Evolutionary conservation across 2,329 filamentous ascomycete genomes (phyloP).

Genomic region (Phyllachora maydis): DNA sequence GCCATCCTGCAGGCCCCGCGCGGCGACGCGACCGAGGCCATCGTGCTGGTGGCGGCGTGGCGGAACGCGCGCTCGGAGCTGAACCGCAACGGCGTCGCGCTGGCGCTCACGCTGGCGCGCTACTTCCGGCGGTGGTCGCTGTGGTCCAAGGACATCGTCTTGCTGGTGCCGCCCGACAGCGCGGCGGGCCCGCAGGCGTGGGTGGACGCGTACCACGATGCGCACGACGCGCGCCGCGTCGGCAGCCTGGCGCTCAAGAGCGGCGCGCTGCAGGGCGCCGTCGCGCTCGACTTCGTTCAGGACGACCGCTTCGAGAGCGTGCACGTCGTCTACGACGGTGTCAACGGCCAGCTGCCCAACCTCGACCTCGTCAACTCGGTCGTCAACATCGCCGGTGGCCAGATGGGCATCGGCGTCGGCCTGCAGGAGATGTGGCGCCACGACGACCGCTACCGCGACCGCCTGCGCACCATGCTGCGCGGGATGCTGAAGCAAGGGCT

Average conservation of each 20-base stretch:
- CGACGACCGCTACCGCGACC: slow-evolving; percentile 58
- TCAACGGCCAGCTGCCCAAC: slow-evolving; percentile 90
- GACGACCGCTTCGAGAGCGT: slow-evolving; percentile 70
- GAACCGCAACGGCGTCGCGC: slow-evolving; percentile 72
- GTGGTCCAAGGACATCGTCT: slow-evolving; percentile 97
- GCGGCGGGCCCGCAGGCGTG: slow-evolving; percentile 83
- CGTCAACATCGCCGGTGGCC: slow-evolving; percentile 65
- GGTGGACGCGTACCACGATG: slow-evolving; percentile 94
- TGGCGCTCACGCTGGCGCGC: slow-evolving; percentile 69
- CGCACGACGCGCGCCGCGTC: slow-evolving; percentile 51
- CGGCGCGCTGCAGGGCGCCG: slow-evolving; percentile 75
- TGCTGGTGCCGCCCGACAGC: slow-evolving; percentile 76
- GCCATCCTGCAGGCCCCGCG: slow-evolving; percentile 82
- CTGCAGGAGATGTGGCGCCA: slow-evolving; percentile 76
- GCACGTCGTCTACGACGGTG: slow-evolving; percentile 84
- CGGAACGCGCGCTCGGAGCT: slow-evolving; percentile 56
- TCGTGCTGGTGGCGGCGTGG: slow-evolving; percentile 83
- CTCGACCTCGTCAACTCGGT: slow-evolving; percentile 91
- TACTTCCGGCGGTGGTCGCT: slow-evolving; percentile 98
- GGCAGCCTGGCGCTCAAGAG: slow-evolving; percentile 72
- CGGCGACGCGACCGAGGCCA: slow-evolving; percentile 90
- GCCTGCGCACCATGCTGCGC: slow-evolving; percentile 71
- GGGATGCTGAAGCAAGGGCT: slow-evolving; percentile 87
- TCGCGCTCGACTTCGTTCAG: slow-evolving; percentile 85
- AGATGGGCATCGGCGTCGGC: slow-evolving; percentile 73